These are phyloP conservation scores for Penicillium sp. DNA, from an alignment of 2,329 filamentous ascomycete species.

Conservation along the genomic window DNA sequence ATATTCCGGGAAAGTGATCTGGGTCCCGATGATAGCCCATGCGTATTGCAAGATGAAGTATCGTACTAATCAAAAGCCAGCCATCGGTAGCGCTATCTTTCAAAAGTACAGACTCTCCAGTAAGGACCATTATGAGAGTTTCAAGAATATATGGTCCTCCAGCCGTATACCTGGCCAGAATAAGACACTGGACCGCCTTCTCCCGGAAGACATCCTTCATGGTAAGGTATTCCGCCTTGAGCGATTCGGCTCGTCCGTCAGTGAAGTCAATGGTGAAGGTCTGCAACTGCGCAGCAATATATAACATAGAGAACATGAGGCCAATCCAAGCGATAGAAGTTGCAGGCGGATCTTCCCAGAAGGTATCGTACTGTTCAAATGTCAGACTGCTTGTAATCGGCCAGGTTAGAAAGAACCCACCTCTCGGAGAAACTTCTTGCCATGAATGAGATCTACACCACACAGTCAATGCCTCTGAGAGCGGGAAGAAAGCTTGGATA, in stretches of 20 bases:
- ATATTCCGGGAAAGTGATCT: not conserved
- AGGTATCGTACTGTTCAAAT: not conserved
- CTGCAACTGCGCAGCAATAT: constrained; percentile 1
- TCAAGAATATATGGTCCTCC: not conserved
- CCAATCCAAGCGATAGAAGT: constrained; percentile 1
- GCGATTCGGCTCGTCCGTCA: not conserved
- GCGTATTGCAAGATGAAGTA: not conserved
- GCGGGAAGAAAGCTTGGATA: not conserved
- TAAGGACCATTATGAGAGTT: not conserved
- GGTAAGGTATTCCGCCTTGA: constrained; percentile 1
- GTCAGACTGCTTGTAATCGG: not conserved
- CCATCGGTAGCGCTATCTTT: constrained; percentile 2
- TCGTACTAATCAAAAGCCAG: not conserved
- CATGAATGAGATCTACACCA: constrained; percentile 5
- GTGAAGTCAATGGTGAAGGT: not conserved
- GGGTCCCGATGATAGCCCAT: constrained; percentile 3
- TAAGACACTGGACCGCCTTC: not conserved
- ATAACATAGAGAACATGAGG: constrained; percentile 1
- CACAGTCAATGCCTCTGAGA: not conserved
- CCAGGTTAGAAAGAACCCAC: not conserved
- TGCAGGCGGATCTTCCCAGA: not conserved
- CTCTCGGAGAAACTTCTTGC: constrained; percentile 7
- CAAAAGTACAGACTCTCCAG: not conserved
- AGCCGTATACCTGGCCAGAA: not conserved
- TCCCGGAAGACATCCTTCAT: constrained; percentile 6